These are phyloP conservation scores for Diaporthe eres DNA, from an alignment of 2,329 filamentous ascomycete species.

Conservation along the genomic window DNA sequence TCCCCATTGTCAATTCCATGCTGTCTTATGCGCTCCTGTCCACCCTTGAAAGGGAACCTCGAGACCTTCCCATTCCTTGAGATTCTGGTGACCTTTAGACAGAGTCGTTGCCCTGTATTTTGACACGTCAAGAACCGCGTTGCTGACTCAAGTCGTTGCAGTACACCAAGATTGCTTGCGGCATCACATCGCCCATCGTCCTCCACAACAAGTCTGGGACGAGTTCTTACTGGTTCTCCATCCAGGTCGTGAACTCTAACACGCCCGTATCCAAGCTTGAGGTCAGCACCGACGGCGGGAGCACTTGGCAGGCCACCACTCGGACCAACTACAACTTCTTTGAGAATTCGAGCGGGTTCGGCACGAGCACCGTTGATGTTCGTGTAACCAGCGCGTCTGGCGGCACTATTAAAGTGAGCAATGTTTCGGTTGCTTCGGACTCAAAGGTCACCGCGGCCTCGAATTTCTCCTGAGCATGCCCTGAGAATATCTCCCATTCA, in stretches of 20 bases:
- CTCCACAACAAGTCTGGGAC: conserved; percentile 62
- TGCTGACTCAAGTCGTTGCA: neutral
- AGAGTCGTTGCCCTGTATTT: too few species aligned
- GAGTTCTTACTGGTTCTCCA: conserved; percentile 61
- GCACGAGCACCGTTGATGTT: conserved; percentile 66
- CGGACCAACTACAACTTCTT: conserved; percentile 74
- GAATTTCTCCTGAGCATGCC: conserved; percentile 49
- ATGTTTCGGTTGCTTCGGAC: conserved; percentile 59
- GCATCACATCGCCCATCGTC: conserved; percentile 57
- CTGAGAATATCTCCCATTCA: neutral
- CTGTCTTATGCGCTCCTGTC: neutral
- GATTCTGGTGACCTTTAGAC: neutral
- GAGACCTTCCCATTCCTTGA: neutral
- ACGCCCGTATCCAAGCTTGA: conserved; percentile 69
- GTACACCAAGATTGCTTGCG: conserved; percentile 56
- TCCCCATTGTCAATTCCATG: neutral
- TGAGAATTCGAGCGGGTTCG: conserved; percentile 70
- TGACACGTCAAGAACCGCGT: neutral
- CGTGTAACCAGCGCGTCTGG: conserved; percentile 69
- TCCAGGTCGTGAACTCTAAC: conserved; percentile 76
- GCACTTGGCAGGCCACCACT: conserved; percentile 69
- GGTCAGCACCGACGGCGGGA: conserved; percentile 72
- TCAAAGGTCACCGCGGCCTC: conserved; percentile 49
- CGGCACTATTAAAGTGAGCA: conserved; percentile 63
- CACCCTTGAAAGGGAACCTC: neutral